These are phyloP conservation scores for Trichoderma sp. DNA, from an alignment of 2,329 filamentous ascomycete species.

Conservation along the genomic window DNA sequence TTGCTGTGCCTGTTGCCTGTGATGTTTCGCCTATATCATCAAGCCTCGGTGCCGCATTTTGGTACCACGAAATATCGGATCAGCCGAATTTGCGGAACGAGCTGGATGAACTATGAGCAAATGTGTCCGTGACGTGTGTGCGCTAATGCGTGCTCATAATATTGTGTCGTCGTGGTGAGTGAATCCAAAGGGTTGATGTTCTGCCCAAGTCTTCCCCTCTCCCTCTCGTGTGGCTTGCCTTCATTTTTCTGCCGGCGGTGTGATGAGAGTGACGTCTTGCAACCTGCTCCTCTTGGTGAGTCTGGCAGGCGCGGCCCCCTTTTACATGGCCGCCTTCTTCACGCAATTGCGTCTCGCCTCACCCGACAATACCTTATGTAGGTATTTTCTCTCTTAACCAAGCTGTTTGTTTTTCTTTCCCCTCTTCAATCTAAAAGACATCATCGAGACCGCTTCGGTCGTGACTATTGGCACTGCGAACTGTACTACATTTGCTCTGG, in stretches of 20 bases:
- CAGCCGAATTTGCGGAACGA: background rate
- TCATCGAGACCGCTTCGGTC: background rate
- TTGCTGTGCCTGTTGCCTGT: background rate
- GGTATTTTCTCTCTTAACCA: background rate
- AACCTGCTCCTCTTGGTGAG: background rate
- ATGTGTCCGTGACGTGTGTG: background rate
- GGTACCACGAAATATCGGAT: no score
- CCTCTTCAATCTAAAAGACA: no score
- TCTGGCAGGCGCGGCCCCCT: background rate
- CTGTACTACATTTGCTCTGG: no score
- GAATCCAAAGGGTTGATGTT: background rate
- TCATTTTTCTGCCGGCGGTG: constrained; percentile 12
- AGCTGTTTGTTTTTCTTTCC: background rate
- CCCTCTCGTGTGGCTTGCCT: background rate
- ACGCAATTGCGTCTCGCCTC: background rate
- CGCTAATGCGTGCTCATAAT: background rate
- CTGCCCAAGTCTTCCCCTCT: background rate
- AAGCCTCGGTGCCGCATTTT: background rate
- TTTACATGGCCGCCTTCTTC: background rate
- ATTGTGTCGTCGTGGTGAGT: background rate
- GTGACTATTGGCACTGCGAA: background rate
- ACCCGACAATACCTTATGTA: no score
- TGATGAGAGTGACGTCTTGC: constrained; percentile 4
- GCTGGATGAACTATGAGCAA: no score
- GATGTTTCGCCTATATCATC: background rate